Percentiles rank a stretch among this genome's conserved stretches.
These are phyloP conservation scores for Casuarina glauca DNA, from an alignment of 306 rosid species.

Conservation along the genomic window DNA sequence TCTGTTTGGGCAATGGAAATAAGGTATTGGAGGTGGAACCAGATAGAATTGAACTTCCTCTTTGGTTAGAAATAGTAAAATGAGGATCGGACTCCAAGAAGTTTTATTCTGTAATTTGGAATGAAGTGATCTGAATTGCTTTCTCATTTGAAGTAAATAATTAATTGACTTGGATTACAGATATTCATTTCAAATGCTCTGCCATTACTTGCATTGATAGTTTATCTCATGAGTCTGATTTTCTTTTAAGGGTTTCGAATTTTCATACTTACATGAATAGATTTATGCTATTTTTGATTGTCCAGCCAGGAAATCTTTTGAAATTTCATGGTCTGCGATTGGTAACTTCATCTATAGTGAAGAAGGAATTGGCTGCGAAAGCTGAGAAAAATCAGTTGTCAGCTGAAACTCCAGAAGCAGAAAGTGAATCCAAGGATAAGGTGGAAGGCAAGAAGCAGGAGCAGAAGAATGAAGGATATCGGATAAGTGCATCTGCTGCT, in stretches of 20 bases:
- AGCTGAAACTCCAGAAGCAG: slow-evolving; percentile 39
- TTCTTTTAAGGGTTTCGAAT: background rate
- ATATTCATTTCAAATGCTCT: background rate
- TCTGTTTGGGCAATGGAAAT: background rate
- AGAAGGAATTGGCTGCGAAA: slow-evolving; percentile 55
- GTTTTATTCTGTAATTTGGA: background rate
- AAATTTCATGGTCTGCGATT: slow-evolving; percentile 54
- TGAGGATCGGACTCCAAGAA: background rate
- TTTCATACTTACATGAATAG: background rate
- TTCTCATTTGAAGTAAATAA: background rate
- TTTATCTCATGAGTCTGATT: background rate
- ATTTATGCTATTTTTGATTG: slow-evolving; percentile 28
- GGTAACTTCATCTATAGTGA: slow-evolving; percentile 75
- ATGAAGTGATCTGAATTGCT: background rate
- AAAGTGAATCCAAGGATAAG: slow-evolving; percentile 28
- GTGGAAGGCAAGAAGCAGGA: slow-evolving; percentile 40
- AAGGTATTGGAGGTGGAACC: background rate
- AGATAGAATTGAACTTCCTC: background rate
- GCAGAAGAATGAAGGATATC: slow-evolving; percentile 38
- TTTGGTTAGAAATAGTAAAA: background rate
- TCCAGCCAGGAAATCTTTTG: slow-evolving; percentile 77
- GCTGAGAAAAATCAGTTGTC: slow-evolving; percentile 43
- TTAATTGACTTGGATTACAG: background rate
- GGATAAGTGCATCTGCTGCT: slow-evolving; percentile 64
- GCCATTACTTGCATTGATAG: background rate